These are phyloP conservation scores for Carnegiea gigantea DNA, from an alignment of 179 eudicot species.

Conservation along the genomic window DNA sequence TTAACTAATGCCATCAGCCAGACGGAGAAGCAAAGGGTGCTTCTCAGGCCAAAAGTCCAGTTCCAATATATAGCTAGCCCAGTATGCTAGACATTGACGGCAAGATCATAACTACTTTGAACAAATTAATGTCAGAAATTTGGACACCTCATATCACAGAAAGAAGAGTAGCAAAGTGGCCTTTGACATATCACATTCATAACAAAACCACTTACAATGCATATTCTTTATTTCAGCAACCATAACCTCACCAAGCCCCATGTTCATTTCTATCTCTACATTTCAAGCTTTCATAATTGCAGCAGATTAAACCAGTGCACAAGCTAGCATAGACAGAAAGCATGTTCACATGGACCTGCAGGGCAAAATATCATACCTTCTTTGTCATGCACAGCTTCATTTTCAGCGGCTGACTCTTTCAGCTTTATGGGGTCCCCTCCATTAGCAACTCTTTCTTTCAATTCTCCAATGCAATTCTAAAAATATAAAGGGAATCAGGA, in stretches of 20 bases:
- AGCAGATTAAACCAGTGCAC: constrained; percentile 2
- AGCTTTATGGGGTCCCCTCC: constrained; percentile 84
- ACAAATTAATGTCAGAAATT: not conserved
- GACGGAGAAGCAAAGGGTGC: not conserved
- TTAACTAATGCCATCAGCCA: not conserved
- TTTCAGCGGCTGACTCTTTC: constrained; percentile 45
- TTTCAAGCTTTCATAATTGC: not conserved
- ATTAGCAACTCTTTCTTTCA: constrained; percentile 73
- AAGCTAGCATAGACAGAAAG: not conserved
- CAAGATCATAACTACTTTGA: not conserved
- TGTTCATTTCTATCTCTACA: not conserved
- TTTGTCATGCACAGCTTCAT: constrained; percentile 32
- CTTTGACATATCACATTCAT: not conserved
- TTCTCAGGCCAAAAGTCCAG: not conserved
- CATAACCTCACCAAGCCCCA: not conserved
- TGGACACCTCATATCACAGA: too few relatives aligned
- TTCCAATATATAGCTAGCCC: not conserved
- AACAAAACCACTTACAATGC: not conserved
- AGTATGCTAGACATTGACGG: not conserved
- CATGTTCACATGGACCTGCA: not conserved
- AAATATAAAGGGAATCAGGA: constrained; percentile 14
- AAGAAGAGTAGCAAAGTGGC: not conserved
- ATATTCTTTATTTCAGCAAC: not conserved
- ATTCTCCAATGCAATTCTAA: constrained; percentile 57
- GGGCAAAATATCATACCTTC: constrained; percentile 43